phyloP scores from a whole-genome alignment of 768 basidiomycete species.

The Leucosporidium creatinivorum region DNA sequence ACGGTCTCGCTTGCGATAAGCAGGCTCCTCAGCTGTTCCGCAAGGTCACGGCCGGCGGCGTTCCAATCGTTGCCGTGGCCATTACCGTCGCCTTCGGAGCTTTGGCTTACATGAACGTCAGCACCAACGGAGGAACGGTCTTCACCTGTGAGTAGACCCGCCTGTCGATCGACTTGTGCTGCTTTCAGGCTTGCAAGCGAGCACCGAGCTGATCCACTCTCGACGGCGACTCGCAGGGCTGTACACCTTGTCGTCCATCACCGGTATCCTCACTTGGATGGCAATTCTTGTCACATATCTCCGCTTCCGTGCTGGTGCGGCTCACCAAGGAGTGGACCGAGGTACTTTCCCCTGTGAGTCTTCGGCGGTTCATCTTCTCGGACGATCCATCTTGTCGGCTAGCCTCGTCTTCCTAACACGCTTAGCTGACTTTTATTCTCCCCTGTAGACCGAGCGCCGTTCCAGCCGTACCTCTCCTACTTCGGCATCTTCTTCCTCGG shows the following conservation, averaged over 20 bases:
- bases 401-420: no score
- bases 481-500: conserved; percentile 40
- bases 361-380: no score
- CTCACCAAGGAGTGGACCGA: conserved; percentile 70
- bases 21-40: conserved; percentile 69
- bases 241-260: conserved; percentile 8
- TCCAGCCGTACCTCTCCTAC: conserved; percentile 50
- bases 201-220: no score
- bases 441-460: conserved; percentile 44
- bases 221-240: background rate
- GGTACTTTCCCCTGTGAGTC: conserved; percentile 54
- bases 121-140: conserved; percentile 52
- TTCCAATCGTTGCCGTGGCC: conserved; percentile 67
- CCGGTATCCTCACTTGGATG: conserved; percentile 58
- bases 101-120: conserved; percentile 71
- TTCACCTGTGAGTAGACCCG: conserved; percentile 12
- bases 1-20: conserved; percentile 69
- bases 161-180: no score
- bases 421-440: no score
- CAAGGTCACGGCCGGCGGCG: conserved; percentile 56
- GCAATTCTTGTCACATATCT: conserved; percentile 68
- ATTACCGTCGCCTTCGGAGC: conserved; percentile 56
- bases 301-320: conserved; percentile 76
- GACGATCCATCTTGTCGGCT: no score
- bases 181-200: no score